Percentiles rank a stretch among this genome's conserved stretches.
Evolutionary conservation across 1,284 basidiomycete genomes (phyloP).

Genomic region (Cryptococcus sp.): DNA sequence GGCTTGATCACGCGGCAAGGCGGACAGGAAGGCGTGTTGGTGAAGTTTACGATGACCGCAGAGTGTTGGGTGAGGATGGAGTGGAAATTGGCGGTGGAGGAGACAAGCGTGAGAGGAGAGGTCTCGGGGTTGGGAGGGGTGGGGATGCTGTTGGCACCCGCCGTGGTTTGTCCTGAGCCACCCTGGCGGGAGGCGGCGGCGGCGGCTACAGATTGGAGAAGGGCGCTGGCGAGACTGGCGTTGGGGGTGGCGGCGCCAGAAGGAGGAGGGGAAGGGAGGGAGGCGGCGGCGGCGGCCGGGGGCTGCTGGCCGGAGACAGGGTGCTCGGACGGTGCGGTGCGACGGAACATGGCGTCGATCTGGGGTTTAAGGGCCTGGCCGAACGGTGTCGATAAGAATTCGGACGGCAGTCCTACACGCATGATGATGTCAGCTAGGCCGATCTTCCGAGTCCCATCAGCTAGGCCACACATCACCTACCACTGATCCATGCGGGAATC

Average conservation of each 20-base stretch:
- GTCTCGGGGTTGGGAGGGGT: constrained; percentile 52
- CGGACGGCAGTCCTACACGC: constrained; percentile 68
- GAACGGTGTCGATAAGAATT: constrained; percentile 87
- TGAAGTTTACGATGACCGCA: constrained; percentile 62
- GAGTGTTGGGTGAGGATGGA: constrained; percentile 55
- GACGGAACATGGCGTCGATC: constrained; percentile 79
- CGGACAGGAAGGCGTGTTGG: constrained; percentile 61
- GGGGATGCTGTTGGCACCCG: constrained; percentile 43
- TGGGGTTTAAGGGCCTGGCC: constrained; percentile 79
- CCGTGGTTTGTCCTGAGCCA: constrained; percentile 20
- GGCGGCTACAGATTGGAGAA: constrained; percentile 64
- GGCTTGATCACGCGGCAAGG: constrained; percentile 65
- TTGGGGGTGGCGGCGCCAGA: constrained; percentile 51
- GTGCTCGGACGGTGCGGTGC: constrained; percentile 52
- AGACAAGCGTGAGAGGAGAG: constrained; percentile 61
- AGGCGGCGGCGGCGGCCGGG: constrained; percentile 11
- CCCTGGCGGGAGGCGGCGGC: constrained; percentile 51
- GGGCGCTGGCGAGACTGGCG: constrained; percentile 57
- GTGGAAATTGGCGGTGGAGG: constrained; percentile 58
- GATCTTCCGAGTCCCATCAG: not conserved
- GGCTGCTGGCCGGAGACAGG: constrained; percentile 11
- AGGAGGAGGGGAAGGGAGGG: constrained; percentile 49
- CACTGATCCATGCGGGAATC: constrained; percentile 71
- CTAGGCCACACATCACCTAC: constrained; percentile 27
- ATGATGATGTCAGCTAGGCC: constrained; percentile 1